Conservation (phyloP, 805 yeast genomes). For the Kodamaea fukazawae region DNA sequence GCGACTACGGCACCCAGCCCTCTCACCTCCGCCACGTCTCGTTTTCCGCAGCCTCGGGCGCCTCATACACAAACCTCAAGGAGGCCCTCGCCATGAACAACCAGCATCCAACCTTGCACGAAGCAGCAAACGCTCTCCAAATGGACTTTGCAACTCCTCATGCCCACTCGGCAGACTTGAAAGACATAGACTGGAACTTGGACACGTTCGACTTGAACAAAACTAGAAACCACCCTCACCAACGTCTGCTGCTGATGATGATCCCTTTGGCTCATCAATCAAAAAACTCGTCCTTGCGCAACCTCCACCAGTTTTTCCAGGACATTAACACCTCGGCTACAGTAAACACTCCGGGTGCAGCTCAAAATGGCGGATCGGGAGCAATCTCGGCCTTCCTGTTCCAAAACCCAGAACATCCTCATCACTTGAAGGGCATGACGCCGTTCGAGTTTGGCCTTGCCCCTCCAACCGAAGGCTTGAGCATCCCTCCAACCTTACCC, state of each 20-base stretch:
- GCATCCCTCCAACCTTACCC: constrained; percentile 7
- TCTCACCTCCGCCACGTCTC: constrained; percentile 47
- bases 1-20: constrained; percentile 8
- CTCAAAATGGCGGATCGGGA: background rate
- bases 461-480: constrained; percentile 4
- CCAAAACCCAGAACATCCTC: constrained; percentile 37
- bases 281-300: constrained; percentile 9
- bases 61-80: constrained; percentile 54
- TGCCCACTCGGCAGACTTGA: constrained; percentile 44
- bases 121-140: constrained; percentile 50
- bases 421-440: constrained; percentile 39
- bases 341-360: background rate
- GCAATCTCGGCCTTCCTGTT: constrained; percentile 23
- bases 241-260: constrained; percentile 6
- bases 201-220: constrained; percentile 27
- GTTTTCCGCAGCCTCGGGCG: constrained; percentile 62
- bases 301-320: constrained; percentile 14
- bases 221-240: constrained; percentile 1
- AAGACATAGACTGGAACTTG: constrained; percentile 25
- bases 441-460: constrained; percentile 31
- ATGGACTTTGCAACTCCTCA: constrained; percentile 86
- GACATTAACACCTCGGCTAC: constrained; percentile 6
- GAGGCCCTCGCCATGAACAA: constrained; percentile 39
- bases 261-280: constrained; percentile 1
- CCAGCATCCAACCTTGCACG: constrained; percentile 16